Evolutionary conservation across 2,329 filamentous ascomycete species (phyloP), one percentile per base, ranked within the genome.

Genomic region (Hypoxylon sp.): DNA sequence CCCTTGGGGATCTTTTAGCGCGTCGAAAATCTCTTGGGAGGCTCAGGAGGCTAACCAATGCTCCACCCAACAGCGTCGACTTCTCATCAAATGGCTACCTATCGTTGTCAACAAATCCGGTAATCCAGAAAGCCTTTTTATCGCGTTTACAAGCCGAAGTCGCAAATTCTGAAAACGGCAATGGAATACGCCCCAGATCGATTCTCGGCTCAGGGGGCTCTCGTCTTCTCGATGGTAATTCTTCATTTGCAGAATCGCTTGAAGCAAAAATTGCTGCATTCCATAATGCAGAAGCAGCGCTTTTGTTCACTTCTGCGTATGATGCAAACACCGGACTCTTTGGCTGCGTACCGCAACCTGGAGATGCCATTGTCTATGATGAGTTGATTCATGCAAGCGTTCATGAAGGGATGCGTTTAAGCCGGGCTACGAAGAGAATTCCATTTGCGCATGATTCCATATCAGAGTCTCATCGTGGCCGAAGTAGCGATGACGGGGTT

Each of bases 41-140:
- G 57, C 78, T 85, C 6, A 82, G 85, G n/a, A 77, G 75, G 5
- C 75, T 87, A 17, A 85, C 79, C 0, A 76, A 91, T 2, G 87
- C 90, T 2, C 91, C 91, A 0, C 85, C 90, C 0, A 88, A 85
- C 19, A 91, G 88, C 21, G 87, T 90, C 52, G 93, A 97, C 80
- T 92, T 97, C 75, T 90, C 90, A 21, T 94, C 93, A 75, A 91
- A 94, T 77, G 88, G 87, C 60, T 91, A 96, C 76, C 93, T 97
- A 64, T 93, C 94, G 52, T 90, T 94, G 5, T 90, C 92, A 0
- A 77, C 75, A 2, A 76, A 81, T 34, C 75, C 79, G 0, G 76
- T 75, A 13, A 60, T 87, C 6, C 90, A 91, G 79, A 85, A 89
- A 75, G 90, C 87, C 6, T 94, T 90, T 75, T 83, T 95, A 17